Evolutionary conservation across 2,329 filamentous ascomycete genomes (phyloP).

Genomic region (Pseudogymnoascus sp.): DNA sequence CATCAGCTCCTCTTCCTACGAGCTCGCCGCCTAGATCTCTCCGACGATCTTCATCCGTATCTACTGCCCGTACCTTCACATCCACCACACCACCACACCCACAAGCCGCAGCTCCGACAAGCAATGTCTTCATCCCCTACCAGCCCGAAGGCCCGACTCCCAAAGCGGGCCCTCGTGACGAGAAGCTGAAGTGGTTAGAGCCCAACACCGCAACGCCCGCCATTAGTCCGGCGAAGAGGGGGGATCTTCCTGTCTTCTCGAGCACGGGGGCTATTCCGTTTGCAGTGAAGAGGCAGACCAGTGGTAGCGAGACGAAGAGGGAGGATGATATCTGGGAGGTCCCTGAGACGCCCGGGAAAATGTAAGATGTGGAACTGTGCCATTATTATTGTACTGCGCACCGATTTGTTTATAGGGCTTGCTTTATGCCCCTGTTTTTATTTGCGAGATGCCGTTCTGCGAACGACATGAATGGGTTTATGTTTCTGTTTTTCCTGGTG

Average conservation of each 20-base stretch:
- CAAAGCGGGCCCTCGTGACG: constrained; percentile 30
- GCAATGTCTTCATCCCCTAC: constrained; percentile 44
- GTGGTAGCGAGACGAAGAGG: background rate
- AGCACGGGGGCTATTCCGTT: constrained; percentile 26
- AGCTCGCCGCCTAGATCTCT: constrained; percentile 18
- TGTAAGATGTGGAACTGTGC: background rate
- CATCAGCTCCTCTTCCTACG: constrained; percentile 18
- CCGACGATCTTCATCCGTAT: background rate
- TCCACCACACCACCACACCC: background rate
- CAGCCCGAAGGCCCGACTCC: constrained; percentile 45
- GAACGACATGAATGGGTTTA: background rate
- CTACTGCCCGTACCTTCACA: background rate
- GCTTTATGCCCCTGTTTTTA: background rate
- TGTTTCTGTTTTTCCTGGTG: background rate
- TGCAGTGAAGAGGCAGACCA: constrained; percentile 6
- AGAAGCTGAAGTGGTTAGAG: constrained; percentile 42
- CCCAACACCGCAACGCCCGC: constrained; percentile 32
- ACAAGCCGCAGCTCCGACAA: constrained; percentile 12
- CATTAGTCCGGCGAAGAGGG: constrained; percentile 19
- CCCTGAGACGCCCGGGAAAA: background rate
- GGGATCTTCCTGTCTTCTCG: constrained; percentile 26
- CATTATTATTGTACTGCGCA: background rate
- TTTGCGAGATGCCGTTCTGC: background rate
- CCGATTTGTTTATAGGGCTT: background rate
- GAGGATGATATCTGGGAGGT: background rate